Conservation (phyloP, 768 basidiomycete genomes). For the Astraeus odoratus region DNA sequence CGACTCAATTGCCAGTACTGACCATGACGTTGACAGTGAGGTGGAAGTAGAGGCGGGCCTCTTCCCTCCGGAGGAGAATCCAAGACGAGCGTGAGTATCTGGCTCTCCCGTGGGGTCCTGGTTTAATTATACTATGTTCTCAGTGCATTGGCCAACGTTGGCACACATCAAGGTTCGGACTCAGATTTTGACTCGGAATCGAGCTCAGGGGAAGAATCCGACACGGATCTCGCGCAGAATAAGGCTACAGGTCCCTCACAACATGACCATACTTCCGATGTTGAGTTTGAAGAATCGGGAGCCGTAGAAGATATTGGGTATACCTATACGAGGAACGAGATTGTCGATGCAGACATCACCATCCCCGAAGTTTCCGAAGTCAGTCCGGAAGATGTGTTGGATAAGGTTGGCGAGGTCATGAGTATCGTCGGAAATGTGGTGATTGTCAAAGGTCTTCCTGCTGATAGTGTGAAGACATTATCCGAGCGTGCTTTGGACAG, state of each 20-base stretch:
- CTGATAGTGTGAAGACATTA: slow-evolving; percentile 35
- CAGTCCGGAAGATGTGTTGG: slow-evolving; percentile 55
- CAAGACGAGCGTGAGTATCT: slow-evolving; percentile 9
- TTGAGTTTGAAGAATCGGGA: slow-evolving; percentile 50
- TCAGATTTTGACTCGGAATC: slow-evolving; percentile 38
- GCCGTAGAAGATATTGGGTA: slow-evolving; percentile 35
- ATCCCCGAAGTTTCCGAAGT: slow-evolving; percentile 62
- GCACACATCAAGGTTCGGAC: slow-evolving; percentile 9
- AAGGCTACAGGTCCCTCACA: slow-evolving; percentile 2
- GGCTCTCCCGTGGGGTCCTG: too few species aligned
- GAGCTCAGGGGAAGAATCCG: slow-evolving; percentile 13
- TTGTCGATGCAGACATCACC: slow-evolving; percentile 48
- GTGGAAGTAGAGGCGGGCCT: slow-evolving; percentile 69
- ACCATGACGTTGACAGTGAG: slow-evolving; percentile 52
- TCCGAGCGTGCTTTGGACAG: slow-evolving; percentile 72
- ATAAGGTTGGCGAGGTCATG: slow-evolving; percentile 73
- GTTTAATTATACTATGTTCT: background rate
- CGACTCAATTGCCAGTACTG: slow-evolving; percentile 48
- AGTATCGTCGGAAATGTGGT: slow-evolving; percentile 66
- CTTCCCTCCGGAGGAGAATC: slow-evolving; percentile 33
- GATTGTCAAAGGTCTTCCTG: slow-evolving; percentile 59
- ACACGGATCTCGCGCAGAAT: slow-evolving; percentile 16
- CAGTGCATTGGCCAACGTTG: background rate
- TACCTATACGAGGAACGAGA: slow-evolving; percentile 66
- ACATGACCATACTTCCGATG: slow-evolving; percentile 15